These are phyloP conservation scores for Vigna radiata DNA, from an alignment of 306 rosid species.

Conservation along the genomic window DNA sequence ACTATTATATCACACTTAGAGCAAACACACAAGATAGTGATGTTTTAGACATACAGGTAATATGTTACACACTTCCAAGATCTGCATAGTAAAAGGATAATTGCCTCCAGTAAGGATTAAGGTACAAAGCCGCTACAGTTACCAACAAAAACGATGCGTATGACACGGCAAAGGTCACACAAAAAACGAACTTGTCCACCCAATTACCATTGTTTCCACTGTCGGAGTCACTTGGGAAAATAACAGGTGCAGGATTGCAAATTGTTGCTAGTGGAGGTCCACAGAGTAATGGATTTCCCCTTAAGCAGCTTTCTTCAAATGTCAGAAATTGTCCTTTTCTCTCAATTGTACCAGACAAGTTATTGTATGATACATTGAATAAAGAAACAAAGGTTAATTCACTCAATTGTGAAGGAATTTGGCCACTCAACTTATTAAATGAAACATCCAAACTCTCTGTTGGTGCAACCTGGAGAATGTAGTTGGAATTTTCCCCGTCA, in stretches of 20 bases:
- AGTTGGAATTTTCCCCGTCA: not conserved
- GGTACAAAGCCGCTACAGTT: not conserved
- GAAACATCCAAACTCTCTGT: slow-evolving; percentile 24
- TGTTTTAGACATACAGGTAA: not conserved
- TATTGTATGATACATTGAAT: not conserved
- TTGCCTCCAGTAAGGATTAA: slow-evolving; percentile 24
- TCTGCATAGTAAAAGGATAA: slow-evolving; percentile 1
- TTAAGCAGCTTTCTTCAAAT: slow-evolving; percentile 35
- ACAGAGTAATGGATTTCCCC: slow-evolving; percentile 37
- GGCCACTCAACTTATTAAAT: not conserved
- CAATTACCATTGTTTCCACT: not conserved
- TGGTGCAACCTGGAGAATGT: not conserved
- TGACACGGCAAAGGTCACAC: not conserved
- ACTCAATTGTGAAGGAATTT: not conserved
- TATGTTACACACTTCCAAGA: not conserved
- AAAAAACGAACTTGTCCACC: slow-evolving; percentile 15
- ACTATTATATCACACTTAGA: not conserved
- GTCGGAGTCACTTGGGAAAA: not conserved
- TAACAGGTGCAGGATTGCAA: not conserved
- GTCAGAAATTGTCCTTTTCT: slow-evolving; percentile 4
- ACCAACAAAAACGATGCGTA: not conserved
- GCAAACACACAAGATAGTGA: not conserved
- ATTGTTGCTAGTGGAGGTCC: slow-evolving; percentile 2
- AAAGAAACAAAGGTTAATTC: not conserved
- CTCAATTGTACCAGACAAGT: not conserved